These are phyloP conservation scores for Millerozyma acaciae DNA, from an alignment of 805 yeast species.

Conservation along the genomic window DNA sequence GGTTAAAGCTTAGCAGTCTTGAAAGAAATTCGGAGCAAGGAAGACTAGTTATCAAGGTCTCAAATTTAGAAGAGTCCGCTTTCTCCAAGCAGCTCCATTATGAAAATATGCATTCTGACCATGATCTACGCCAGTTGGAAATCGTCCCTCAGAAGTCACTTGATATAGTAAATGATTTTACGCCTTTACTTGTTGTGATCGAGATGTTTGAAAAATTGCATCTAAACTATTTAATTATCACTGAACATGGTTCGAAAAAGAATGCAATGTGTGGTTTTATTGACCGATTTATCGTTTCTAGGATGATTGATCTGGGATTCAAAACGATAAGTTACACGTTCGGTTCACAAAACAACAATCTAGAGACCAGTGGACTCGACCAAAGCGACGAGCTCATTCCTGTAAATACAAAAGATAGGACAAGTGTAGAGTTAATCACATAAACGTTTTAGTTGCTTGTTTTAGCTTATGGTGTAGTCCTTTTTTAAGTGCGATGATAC, in stretches of 20 bases:
- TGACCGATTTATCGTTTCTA: conserved; percentile 34
- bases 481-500: too few species aligned
- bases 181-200: conserved; percentile 29
- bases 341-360: conserved; percentile 2
- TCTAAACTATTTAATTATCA: conserved; percentile 31
- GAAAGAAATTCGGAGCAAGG: conserved; percentile 2
- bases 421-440: conserved; percentile 29
- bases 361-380: conserved; percentile 4
- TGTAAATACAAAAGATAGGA: conserved; percentile 14
- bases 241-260: conserved; percentile 12
- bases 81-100: conserved; percentile 23
- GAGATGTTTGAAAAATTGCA: conserved; percentile 38
- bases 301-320: conserved; percentile 26
- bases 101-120: conserved; percentile 13
- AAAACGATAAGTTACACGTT: too few species aligned
- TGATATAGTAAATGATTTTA: conserved; percentile 24
- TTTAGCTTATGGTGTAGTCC: too few species aligned
- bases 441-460: conserved; percentile 10
- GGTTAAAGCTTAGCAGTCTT: conserved; percentile 8
- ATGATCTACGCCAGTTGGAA: conserved; percentile 9
- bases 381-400: background rate
- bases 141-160: conserved; percentile 19
- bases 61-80: conserved; percentile 14
- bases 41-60: conserved; percentile 16
- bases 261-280: conserved; percentile 31